Evolutionary conservation across 2,329 filamentous ascomycete species (phyloP).

Genomic region (Pseudopithomyces chartarum): DNA sequence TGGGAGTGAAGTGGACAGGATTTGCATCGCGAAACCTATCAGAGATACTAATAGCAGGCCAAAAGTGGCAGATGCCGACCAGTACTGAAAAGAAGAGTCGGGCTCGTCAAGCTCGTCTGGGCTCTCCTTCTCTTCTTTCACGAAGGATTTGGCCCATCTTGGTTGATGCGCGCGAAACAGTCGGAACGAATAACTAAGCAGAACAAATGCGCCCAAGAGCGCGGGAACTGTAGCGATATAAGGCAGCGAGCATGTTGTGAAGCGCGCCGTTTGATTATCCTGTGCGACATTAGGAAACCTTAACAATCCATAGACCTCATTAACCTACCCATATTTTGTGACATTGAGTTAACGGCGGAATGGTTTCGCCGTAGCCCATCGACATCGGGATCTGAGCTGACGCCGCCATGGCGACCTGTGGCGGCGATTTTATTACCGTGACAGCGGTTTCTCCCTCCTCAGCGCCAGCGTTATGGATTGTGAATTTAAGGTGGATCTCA

Average conservation of each 20-base stretch:
- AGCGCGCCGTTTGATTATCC: constrained; percentile 45
- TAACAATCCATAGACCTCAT: neutral
- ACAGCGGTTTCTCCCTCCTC: constrained; percentile 26
- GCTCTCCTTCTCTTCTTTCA: constrained; percentile 41
- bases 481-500: constrained; percentile 16
- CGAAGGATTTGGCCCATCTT: constrained; percentile 58
- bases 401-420: constrained; percentile 28
- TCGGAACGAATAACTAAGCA: constrained; percentile 42
- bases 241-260: constrained; percentile 48
- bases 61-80: constrained; percentile 32
- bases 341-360: constrained; percentile 28
- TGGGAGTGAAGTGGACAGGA: constrained; percentile 29
- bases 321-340: constrained; percentile 33
- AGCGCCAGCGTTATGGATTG: constrained; percentile 22
- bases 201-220: constrained; percentile 41
- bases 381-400: constrained; percentile 29
- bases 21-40: constrained; percentile 33
- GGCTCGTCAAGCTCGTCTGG: constrained; percentile 42
- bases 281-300: constrained; percentile 15
- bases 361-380: constrained; percentile 5
- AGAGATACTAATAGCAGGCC: constrained; percentile 30
- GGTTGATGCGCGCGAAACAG: constrained; percentile 47
- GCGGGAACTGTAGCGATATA: constrained; percentile 46
- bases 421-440: constrained; percentile 16
- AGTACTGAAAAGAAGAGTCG: constrained; percentile 31